These are phyloP conservation scores for Rickenella mellea DNA, from an alignment of 768 basidiomycete genomes.

Conservation along the genomic window DNA sequence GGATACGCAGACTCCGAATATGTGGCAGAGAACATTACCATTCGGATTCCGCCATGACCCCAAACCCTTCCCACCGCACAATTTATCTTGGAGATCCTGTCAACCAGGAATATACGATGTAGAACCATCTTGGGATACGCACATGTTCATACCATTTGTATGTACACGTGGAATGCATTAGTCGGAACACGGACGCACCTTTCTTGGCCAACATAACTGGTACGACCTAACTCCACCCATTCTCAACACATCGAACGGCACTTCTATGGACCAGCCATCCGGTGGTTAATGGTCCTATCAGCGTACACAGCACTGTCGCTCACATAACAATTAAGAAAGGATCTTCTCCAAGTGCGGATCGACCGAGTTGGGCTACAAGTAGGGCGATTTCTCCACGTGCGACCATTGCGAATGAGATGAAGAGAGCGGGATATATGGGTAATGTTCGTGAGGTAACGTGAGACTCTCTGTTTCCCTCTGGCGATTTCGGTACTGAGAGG, in stretches of 20 bases:
- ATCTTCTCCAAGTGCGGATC: slow-evolving; percentile 17
- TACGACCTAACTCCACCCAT: no score
- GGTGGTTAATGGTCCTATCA: not conserved
- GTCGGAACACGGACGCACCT: not conserved
- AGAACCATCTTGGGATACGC: no score
- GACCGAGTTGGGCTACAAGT: slow-evolving; percentile 41
- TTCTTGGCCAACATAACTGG: not conserved
- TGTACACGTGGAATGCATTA: no score
- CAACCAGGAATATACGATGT: no score
- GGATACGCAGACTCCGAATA: slow-evolving; percentile 97
- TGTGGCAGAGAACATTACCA: slow-evolving; percentile 91
- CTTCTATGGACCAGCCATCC: not conserved
- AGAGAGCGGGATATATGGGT: slow-evolving; percentile 19
- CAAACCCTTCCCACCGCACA: no score
- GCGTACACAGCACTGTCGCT: not conserved
- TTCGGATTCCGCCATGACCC: slow-evolving; percentile 44
- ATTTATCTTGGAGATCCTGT: no score
- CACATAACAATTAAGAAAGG: not conserved
- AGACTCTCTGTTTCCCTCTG: not conserved
- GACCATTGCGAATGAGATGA: slow-evolving; percentile 52
- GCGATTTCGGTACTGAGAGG: no score
- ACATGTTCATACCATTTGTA: not conserved
- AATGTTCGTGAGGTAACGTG: slow-evolving; percentile 4
- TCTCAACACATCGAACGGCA: no score
- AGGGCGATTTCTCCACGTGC: slow-evolving; percentile 63